phyloP scores from a whole-genome alignment of 148 eudicot genomes.

The Chenopodium formosanum region DNA sequence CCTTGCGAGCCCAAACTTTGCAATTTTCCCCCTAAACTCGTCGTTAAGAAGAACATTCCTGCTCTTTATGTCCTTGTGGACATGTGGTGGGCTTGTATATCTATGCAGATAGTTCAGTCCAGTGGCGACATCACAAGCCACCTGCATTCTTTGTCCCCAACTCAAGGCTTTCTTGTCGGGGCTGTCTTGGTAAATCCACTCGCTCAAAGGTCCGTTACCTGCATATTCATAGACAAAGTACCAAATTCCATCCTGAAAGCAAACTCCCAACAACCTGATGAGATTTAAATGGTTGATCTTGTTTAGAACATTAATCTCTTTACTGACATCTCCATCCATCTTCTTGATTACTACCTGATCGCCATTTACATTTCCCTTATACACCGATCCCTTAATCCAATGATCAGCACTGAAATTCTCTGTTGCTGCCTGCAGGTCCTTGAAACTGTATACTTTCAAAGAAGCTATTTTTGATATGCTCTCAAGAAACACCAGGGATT shows the following conservation, averaged over 20 bases:
- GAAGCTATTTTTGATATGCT: conserved; percentile 42
- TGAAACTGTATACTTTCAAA: conserved; percentile 47
- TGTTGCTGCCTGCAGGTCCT: conserved; percentile 61
- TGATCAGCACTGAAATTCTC: conserved; percentile 47
- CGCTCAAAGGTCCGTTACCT: conserved; percentile 57
- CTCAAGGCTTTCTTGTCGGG: conserved; percentile 26
- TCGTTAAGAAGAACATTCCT: conserved; percentile 50
- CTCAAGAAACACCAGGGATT: conserved; percentile 29
- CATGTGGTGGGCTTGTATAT: conserved; percentile 62
- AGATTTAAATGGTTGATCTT: conserved; percentile 70
- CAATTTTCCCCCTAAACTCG: conserved; percentile 65
- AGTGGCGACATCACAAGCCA: conserved; percentile 63
- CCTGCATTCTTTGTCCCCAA: conserved; percentile 61
- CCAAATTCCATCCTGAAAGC: conserved; percentile 43
- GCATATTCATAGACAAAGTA: conserved; percentile 69
- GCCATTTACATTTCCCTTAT: conserved; percentile 53
- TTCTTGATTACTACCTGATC: conserved; percentile 52
- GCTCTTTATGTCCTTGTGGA: conserved; percentile 68
- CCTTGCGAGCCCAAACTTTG: conserved; percentile 58
- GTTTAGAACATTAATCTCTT: conserved; percentile 56
- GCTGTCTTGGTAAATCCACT: conserved; percentile 45
- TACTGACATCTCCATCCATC: conserved; percentile 46
- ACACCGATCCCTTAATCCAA: conserved; percentile 53
- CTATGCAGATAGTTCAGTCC: conserved; percentile 72
- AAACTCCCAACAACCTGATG: conserved; percentile 60